Percentiles rank a stretch among this genome's conserved stretches.
phyloP scores from a whole-genome alignment of 2,329 filamentous ascomycete species.

The Hymenoscyphus repandus region DNA sequence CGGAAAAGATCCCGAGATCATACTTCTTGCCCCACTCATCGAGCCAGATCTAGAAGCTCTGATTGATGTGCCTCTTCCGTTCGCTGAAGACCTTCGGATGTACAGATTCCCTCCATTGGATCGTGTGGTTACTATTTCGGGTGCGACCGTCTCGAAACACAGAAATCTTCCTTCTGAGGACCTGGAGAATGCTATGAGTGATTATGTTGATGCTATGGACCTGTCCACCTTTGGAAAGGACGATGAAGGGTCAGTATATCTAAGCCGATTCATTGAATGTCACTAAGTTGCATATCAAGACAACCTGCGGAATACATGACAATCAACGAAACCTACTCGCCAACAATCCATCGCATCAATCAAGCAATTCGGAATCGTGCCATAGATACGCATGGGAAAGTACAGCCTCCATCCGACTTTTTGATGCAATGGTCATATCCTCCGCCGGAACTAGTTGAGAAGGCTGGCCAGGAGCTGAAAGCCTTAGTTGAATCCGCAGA shows the following conservation, averaged over 20 bases:
- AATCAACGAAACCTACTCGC: conserved; percentile 78
- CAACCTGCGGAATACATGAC: conserved; percentile 63
- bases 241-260: conserved; percentile 60
- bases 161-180: conserved; percentile 74
- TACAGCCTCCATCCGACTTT: conserved; percentile 57
- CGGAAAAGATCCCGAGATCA: conserved; percentile 67
- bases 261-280: conserved; percentile 4
- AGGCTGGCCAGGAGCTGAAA: conserved; percentile 52
- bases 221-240: conserved; percentile 65
- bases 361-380: conserved; percentile 81
- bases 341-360: conserved; percentile 81
- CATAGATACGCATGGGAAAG: conserved; percentile 60
- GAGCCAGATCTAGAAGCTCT: conserved; percentile 78
- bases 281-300: conserved; percentile 30
- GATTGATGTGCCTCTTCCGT: conserved; percentile 85
- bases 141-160: conserved; percentile 74
- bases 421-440: conserved; percentile 70
- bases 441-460: conserved; percentile 59
- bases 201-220: conserved; percentile 92
- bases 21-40: conserved; percentile 75
- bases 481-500: conserved; percentile 64
- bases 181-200: conserved; percentile 75
- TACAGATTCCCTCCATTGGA: conserved; percentile 91
- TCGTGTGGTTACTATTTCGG: conserved; percentile 79
- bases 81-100: conserved; percentile 84